Evolutionary conservation across 805 yeast species (phyloP).

Genomic region (Candida silvicultrix): DNA sequence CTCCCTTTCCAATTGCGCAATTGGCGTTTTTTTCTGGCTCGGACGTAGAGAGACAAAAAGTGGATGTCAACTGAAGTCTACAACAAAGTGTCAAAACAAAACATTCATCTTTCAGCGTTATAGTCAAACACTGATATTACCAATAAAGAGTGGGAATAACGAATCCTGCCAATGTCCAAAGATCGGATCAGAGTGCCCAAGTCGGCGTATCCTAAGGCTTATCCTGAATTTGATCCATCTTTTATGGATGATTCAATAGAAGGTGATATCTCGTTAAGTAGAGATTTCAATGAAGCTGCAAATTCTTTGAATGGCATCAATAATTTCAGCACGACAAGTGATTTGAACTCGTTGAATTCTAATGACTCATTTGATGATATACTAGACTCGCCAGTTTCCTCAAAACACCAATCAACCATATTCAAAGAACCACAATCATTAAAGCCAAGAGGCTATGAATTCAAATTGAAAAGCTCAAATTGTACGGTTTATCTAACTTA

Average conservation of each 20-base stretch:
- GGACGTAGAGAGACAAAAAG: background rate
- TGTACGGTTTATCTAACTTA: constrained; percentile 18
- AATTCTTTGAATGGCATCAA: background rate
- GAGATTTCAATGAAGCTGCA: constrained; percentile 1
- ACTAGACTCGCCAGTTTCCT: constrained; percentile 7
- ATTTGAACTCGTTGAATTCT: background rate
- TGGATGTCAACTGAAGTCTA: background rate
- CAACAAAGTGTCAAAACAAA: background rate
- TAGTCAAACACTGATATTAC: too few species aligned
- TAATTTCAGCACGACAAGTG: background rate
- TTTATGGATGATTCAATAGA: constrained; percentile 16
- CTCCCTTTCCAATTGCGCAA: background rate
- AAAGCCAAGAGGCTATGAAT: constrained; percentile 18
- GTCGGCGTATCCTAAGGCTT: constrained; percentile 17
- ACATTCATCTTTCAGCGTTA: too few species aligned
- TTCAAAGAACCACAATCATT: constrained; percentile 10
- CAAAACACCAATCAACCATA: constrained; percentile 9
- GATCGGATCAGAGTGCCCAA: constrained; percentile 7
- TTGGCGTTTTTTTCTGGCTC: background rate
- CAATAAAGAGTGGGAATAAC: too few species aligned
- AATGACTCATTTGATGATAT: constrained; percentile 17
- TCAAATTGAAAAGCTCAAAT: constrained; percentile 10
- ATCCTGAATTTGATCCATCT: constrained; percentile 14
- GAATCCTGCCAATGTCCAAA: background rate
- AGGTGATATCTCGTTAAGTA: constrained; percentile 17